Evolutionary conservation across 1,284 basidiomycete genomes (phyloP).

Genomic region (Pseudozyma thailandica): DNA sequence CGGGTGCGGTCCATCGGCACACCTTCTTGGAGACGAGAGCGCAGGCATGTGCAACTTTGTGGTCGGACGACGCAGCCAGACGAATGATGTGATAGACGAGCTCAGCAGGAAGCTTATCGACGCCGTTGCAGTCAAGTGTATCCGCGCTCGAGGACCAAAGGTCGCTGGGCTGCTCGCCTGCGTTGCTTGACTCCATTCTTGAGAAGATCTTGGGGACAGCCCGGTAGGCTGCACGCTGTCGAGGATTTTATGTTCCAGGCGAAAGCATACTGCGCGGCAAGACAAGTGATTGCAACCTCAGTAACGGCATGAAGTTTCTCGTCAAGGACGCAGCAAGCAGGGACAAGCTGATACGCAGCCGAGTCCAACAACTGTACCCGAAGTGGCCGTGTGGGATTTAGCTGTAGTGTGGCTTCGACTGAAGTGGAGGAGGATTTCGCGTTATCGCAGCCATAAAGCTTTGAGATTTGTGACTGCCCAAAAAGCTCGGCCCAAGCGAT

Average conservation of each 20-base stretch:
- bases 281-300: no score
- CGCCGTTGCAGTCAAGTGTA: background rate
- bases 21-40: slow-evolving; percentile 49
- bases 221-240: no score
- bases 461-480: no score
- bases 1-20: slow-evolving; percentile 37
- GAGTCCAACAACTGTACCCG: background rate
- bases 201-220: no score
- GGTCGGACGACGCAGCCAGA: slow-evolving; percentile 35
- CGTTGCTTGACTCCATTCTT: no score
- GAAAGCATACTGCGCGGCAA: no score
- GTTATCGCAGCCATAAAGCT: no score
- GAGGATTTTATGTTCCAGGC: no score
- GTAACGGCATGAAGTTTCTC: no score
- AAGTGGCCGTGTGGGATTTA: background rate
- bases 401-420: background rate
- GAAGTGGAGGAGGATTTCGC: background rate
- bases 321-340: no score
- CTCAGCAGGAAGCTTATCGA: slow-evolving; percentile 29
- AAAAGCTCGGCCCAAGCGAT: background rate
- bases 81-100: slow-evolving; percentile 39
- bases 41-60: slow-evolving; percentile 36
- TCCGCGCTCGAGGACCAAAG: background rate
- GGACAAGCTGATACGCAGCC: background rate
- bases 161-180: background rate